Base-by-base conservation (phyloP, 345 rosid species). In the Capsella bursapastoris region DNA sequence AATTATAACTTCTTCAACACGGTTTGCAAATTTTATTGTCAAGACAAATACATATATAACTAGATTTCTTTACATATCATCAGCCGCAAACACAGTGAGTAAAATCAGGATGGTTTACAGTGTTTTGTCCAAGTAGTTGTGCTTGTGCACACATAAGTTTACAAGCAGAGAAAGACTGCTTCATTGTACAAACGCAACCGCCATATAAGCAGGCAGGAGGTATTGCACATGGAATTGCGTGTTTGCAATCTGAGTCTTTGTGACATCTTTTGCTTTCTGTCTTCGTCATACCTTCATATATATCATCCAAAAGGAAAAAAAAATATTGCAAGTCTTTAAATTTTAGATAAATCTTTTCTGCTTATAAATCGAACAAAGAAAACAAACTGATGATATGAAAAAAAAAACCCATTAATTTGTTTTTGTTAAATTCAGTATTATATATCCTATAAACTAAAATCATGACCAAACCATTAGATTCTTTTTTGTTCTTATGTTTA, bases 171-270 rank as follows among this genome's bases (percentile, higher is more conserved):
- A 18, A 40, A 48, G 65, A 18, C 25, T 3, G 66, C 35, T 8
- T 13, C 13, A 4, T 9, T 9, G 62, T 57, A 72, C 70, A 72
- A 31, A 53, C 11, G 41, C 63, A 72, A 32, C 27, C 45, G 6
- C 76, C 70, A 63, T 40, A 51, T 29, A 63, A 22, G 63, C 76
- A 63, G 10, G 76, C 70, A 8, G 22, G 32, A 51, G 53, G 69
- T 6, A 52, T 40, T 10, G 55, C 15, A 53, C 70, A 62, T 25
- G 69, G 53, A 18, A 35, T 5, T 28, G 9, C 15, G 25, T 72
- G 2, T 41, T 8, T 41, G 50, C 76, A 72, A 29, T 72, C 69
- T 18, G 41, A 4, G 44, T 62, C 12, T 18, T 32, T 22, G 4
- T 41, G 35, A 53, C 69, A 72, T 8, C 3, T 53, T 45, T 72